phyloP scores from a whole-genome alignment of 2,329 filamentous ascomycete species.

The Simplicillium sp. region DNA sequence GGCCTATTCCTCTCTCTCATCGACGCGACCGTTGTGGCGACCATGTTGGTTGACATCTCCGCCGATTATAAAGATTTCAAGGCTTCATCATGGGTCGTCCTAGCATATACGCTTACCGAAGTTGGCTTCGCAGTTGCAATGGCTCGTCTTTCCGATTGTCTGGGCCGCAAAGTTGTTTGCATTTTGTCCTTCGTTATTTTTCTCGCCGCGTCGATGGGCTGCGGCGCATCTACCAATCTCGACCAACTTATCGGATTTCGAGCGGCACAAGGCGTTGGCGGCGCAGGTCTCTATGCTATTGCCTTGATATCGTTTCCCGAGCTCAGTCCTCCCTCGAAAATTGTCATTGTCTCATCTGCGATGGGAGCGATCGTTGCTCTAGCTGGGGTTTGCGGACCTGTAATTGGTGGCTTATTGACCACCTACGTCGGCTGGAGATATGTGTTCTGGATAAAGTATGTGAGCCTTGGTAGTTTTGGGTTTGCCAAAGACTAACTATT shows the following conservation, averaged over 20 bases:
- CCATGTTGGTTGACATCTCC: conserved; percentile 7
- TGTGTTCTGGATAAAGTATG: conserved; percentile 13
- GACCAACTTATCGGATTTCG: conserved; percentile 13
- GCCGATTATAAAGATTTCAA: conserved; percentile 5
- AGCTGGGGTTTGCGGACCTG: conserved; percentile 11
- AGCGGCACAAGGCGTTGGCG: conserved; percentile 11
- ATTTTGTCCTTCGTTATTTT: conserved; percentile 9
- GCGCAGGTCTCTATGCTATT: conserved; percentile 13
- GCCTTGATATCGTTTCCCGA: conserved; percentile 12
- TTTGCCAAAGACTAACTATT: not conserved
- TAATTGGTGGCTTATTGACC: conserved; percentile 10
- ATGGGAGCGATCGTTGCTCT: conserved; percentile 11
- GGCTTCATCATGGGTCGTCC: conserved; percentile 6
- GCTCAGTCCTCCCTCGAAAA: conserved; percentile 8
- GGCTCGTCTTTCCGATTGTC: conserved; percentile 9
- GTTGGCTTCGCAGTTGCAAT: conserved; percentile 11
- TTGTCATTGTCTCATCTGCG: conserved; percentile 7
- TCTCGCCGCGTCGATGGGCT: conserved; percentile 10
- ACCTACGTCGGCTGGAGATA: conserved; percentile 9
- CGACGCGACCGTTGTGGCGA: conserved; percentile 7
- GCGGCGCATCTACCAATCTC: conserved; percentile 8
- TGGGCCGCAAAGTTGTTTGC: conserved; percentile 9
- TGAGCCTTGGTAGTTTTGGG: conserved; percentile 2
- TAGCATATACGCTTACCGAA: conserved; percentile 7
- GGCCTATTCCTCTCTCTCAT: conserved; percentile 7